Evolutionary conservation across 176 grass and related monocot species (phyloP).

Genomic region (Rhipidocladum racemiflorum): DNA sequence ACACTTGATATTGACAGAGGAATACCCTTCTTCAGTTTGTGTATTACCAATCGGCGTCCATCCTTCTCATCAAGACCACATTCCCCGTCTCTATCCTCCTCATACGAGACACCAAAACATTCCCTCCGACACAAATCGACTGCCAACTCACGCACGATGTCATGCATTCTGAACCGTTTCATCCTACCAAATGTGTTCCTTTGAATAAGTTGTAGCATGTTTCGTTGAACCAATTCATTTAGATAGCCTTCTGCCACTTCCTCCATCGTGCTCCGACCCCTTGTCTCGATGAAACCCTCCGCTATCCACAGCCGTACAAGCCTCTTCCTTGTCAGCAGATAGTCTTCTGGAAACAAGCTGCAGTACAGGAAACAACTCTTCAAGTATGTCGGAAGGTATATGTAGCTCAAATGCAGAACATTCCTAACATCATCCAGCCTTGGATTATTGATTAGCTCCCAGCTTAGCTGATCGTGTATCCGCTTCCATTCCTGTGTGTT

Average conservation of each 20-base stretch:
- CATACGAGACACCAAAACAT: not conserved
- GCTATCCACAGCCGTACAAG: conserved; percentile 25
- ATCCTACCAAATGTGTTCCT: conserved; percentile 6
- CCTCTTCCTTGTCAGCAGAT: not conserved
- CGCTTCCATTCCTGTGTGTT: not conserved
- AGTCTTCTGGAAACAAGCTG: not conserved
- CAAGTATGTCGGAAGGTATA: too few species aligned
- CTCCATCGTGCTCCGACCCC: conserved; percentile 3
- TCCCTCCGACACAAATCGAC: not conserved
- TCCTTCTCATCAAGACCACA: not conserved
- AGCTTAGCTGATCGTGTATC: not conserved
- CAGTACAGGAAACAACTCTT: not conserved
- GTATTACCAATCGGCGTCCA: conserved; percentile 12
- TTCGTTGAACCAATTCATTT: not conserved
- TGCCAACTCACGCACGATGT: conserved; percentile 20
- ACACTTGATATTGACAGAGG: not conserved
- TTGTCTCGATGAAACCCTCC: conserved; percentile 23
- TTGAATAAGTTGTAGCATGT: conserved; percentile 9
- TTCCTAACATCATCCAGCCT: not conserved
- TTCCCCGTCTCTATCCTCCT: not conserved
- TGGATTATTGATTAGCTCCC: not conserved
- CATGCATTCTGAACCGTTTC: conserved; percentile 3
- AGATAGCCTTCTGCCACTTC: conserved; percentile 29
- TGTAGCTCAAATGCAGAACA: not conserved
- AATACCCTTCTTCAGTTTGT: not conserved